phyloP scores from a whole-genome alignment of 352 stramenopile genomes.

The Pythium utonaiense region DNA sequence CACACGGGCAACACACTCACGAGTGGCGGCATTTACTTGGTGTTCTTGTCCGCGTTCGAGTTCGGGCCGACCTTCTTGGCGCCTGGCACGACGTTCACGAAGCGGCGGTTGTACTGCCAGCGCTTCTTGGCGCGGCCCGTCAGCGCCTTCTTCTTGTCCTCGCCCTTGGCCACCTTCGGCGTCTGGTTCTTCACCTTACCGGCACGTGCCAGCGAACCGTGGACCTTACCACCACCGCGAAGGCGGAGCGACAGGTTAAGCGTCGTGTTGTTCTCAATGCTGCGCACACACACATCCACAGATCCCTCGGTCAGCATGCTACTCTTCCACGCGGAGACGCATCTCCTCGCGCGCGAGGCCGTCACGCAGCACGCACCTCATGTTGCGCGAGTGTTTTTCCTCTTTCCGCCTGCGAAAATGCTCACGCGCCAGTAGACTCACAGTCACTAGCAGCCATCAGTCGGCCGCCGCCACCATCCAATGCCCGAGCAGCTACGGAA shows the following conservation, averaged over 20 bases:
- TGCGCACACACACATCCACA: constrained; percentile 48
- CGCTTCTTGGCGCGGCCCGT: constrained; percentile 99
- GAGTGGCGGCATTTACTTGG: constrained; percentile 13
- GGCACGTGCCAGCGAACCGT: constrained; percentile 99
- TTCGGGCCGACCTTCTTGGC: constrained; percentile 98
- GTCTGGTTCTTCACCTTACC: constrained; percentile 99
- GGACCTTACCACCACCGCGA: constrained; percentile 96
- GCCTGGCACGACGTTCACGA: constrained; percentile 98
- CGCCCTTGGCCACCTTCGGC: constrained; percentile 98
- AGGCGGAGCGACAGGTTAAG: constrained; percentile 96
- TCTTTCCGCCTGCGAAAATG: constrained; percentile 29
- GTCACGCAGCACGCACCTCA: constrained; percentile 25
- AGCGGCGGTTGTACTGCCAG: constrained; percentile 99
- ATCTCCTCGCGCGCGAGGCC: too few species aligned
- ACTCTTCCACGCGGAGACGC: too few species aligned
- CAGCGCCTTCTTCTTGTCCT: constrained; percentile 98
- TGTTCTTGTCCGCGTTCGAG: constrained; percentile 95
- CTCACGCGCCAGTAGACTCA: not conserved
- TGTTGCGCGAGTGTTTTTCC: constrained; percentile 29
- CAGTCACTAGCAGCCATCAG: constrained; percentile 3
- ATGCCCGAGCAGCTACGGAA: constrained; percentile 6
- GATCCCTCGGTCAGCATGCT: too few species aligned
- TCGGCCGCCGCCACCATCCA: constrained; percentile 36
- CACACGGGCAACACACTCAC: not conserved
- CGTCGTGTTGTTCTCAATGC: constrained; percentile 97